Evolutionary conservation across 129 eudicot species (phyloP).

Genomic region (Lonicera japonica): DNA sequence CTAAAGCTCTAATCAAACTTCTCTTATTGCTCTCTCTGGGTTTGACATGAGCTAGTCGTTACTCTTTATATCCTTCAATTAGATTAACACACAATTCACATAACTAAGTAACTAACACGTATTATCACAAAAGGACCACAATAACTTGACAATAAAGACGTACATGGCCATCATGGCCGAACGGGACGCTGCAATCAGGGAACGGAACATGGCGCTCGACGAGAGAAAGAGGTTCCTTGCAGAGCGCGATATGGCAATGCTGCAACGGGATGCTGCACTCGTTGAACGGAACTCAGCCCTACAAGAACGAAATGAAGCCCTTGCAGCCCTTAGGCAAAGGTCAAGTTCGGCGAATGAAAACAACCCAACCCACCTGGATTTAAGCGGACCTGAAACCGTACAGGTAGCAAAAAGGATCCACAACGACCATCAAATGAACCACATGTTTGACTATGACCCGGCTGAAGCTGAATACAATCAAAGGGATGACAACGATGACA

Average conservation of each 20-base stretch:
- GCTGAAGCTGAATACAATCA: conserved; percentile 26
- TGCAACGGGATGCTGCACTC: conserved; percentile 67
- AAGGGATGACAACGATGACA: conserved; percentile 16
- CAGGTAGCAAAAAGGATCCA: conserved; percentile 26
- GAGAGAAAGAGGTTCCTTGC: conserved; percentile 66
- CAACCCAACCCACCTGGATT: conserved; percentile 18
- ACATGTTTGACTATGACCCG: conserved; percentile 35
- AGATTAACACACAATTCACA: no score
- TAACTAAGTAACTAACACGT: conserved; percentile 2
- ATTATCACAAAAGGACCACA: conserved; percentile 41
- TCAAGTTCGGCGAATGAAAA: conserved; percentile 36
- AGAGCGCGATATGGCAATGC: conserved; percentile 72
- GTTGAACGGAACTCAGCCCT: conserved; percentile 63
- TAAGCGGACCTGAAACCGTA: conserved; percentile 22
- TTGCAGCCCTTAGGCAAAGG: conserved; percentile 37
- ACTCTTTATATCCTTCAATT: no score
- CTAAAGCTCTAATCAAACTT: no score
- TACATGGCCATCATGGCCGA: conserved; percentile 83
- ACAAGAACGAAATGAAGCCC: conserved; percentile 59
- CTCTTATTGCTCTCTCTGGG: no score
- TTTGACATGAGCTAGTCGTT: no score
- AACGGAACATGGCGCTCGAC: conserved; percentile 65
- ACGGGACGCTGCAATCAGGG: conserved; percentile 74
- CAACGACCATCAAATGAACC: conserved; percentile 30
- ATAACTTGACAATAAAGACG: conserved; percentile 66